Conservation (phyloP, 805 yeast species). For the Lipomyces chichibuensis region DNA sequence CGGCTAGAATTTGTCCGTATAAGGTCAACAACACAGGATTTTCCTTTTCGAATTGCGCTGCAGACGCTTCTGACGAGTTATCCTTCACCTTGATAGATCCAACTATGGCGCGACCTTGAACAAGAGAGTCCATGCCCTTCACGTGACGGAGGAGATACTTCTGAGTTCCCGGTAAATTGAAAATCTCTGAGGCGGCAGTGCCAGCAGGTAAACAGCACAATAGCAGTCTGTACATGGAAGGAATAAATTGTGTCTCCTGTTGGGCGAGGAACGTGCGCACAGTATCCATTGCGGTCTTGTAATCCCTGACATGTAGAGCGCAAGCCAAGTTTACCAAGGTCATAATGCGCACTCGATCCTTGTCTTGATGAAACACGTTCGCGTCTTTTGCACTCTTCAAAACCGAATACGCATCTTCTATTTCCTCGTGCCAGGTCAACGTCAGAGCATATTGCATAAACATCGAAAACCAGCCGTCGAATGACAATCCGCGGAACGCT, state of each 20-base stretch:
- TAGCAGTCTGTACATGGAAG: slow-evolving; percentile 66
- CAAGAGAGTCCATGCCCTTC: slow-evolving; percentile 80
- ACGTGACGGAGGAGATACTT: slow-evolving; percentile 87
- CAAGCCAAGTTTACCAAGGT: slow-evolving; percentile 70
- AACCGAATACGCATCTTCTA: slow-evolving; percentile 67
- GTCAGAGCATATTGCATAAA: slow-evolving; percentile 78
- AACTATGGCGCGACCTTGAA: slow-evolving; percentile 56
- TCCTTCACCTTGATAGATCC: slow-evolving; percentile 73
- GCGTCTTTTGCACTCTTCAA: slow-evolving; percentile 75
- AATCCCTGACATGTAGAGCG: slow-evolving; percentile 55
- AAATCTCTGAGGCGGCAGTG: slow-evolving; percentile 57
- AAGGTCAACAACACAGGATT: slow-evolving; percentile 72
- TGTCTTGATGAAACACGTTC: slow-evolving; percentile 73
- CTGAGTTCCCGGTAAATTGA: slow-evolving; percentile 81
- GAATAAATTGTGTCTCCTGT: slow-evolving; percentile 73
- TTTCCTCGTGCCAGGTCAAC: slow-evolving; percentile 60
- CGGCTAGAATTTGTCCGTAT: slow-evolving; percentile 78
- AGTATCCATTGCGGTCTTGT: slow-evolving; percentile 56
- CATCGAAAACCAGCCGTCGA: slow-evolving; percentile 82
- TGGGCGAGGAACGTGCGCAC: slow-evolving; percentile 51
- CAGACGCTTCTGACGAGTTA: slow-evolving; percentile 44
- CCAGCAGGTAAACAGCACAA: slow-evolving; percentile 66
- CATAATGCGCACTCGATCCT: slow-evolving; percentile 60
- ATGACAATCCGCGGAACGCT: slow-evolving; percentile 69
- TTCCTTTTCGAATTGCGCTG: slow-evolving; percentile 31